Percentiles rank a stretch among this genome's conserved stretches.
phyloP scores from a whole-genome alignment of 164 flowering plant species.

The Warburgia ugandensis region DNA sequence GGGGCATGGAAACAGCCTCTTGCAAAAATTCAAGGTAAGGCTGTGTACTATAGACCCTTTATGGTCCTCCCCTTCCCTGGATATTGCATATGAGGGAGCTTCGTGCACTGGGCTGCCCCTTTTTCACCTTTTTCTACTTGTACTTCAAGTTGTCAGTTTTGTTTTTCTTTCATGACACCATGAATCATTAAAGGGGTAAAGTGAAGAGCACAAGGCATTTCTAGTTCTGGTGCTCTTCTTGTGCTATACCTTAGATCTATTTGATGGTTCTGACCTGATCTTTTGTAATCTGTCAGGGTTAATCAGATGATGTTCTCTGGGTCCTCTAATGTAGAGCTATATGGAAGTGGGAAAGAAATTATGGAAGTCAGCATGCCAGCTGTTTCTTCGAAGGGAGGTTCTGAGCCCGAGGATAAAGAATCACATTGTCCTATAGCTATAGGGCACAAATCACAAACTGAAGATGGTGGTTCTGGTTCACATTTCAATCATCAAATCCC shows the following conservation, averaged over 20 bases:
- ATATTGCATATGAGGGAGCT: too few species aligned
- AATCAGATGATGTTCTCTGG: conserved; percentile 88
- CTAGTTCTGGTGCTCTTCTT: neutral
- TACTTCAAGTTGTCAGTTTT: neutral
- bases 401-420: conserved; percentile 24
- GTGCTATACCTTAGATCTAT: neutral
- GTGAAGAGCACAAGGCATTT: neutral
- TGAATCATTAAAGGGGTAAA: neutral
- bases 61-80: too few species aligned
- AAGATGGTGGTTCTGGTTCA: conserved; percentile 10
- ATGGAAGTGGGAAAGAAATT: conserved; percentile 76
- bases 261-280: neutral
- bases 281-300: conserved; percentile 44
- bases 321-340: conserved; percentile 40
- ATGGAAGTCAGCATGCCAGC: conserved; percentile 65
- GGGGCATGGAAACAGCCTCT: too few species aligned
- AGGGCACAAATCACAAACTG: conserved; percentile 8
- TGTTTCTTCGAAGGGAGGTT: conserved; percentile 38
- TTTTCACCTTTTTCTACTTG: neutral
- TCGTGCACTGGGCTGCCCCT: too few species aligned
- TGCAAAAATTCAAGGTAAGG: too few species aligned
- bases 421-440: conserved; percentile 17
- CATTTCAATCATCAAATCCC: conserved; percentile 48
- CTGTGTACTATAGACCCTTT: too few species aligned
- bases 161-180: neutral